A percentile compares a stretch with the other conserved stretches of the same genome.
Evolutionary conservation across 768 basidiomycete species (phyloP).

Genomic region (Trametes cingulata): DNA sequence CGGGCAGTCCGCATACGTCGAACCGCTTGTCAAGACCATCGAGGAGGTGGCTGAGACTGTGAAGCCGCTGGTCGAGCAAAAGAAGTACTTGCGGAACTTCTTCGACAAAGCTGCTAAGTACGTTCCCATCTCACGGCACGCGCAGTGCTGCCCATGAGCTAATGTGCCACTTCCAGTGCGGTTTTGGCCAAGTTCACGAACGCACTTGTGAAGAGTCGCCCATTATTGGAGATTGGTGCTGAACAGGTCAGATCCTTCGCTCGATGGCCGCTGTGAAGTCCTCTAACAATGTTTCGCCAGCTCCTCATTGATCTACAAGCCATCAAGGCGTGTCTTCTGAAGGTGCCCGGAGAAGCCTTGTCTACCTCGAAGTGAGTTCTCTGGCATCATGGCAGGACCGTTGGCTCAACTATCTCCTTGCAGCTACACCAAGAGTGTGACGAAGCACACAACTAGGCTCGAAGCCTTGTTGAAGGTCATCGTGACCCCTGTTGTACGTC

Average conservation of each 20-base stretch:
- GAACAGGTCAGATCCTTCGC: constrained; percentile 77
- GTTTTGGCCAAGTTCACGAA: constrained; percentile 88
- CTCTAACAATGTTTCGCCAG: constrained; percentile 36
- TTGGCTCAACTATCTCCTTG: neutral
- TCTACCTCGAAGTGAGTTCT: constrained; percentile 53
- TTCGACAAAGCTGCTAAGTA: constrained; percentile 93
- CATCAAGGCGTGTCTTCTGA: constrained; percentile 79
- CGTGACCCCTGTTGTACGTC: constrained; percentile 82
- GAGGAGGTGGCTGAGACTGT: constrained; percentile 78
- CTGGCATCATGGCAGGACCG: constrained; percentile 3
- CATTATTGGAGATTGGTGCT: constrained; percentile 89
- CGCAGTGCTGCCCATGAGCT: neutral
- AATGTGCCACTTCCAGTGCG: constrained; percentile 47
- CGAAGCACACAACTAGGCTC: constrained; percentile 75
- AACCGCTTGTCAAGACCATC: constrained; percentile 71
- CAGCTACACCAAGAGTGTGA: constrained; percentile 83
- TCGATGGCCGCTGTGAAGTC: neutral
- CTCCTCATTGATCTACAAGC: constrained; percentile 89
- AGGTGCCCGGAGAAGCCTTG: constrained; percentile 75
- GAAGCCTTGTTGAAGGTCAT: constrained; percentile 96
- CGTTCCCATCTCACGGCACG: constrained; percentile 19
- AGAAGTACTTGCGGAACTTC: constrained; percentile 91
- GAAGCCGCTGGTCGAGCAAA: constrained; percentile 84
- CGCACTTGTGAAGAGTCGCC: constrained; percentile 85
- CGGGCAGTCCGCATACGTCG: constrained; percentile 80